Conservation (phyloP, 2,329 filamentous ascomycete species). For the Chalaropsis ovoidea region DNA sequence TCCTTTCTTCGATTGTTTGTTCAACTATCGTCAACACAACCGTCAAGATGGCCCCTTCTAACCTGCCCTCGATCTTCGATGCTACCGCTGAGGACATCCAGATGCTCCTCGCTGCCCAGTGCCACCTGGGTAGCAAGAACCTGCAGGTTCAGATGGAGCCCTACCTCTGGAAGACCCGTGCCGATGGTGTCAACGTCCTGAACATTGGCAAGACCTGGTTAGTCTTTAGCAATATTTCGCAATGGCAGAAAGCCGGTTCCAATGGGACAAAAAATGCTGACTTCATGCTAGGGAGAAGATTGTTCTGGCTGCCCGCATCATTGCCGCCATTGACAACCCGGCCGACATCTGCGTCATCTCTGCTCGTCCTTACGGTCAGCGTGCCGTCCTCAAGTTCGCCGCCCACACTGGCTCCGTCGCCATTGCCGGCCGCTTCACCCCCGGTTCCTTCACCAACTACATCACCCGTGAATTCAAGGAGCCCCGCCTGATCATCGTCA, state of each 20-base stretch:
- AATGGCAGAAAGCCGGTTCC: not conserved
- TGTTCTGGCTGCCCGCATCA: slow-evolving; percentile 95
- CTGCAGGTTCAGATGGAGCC: slow-evolving; percentile 98
- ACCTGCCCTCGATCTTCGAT: slow-evolving; percentile 92
- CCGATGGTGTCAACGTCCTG: slow-evolving; percentile 95
- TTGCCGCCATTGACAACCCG: slow-evolving; percentile 98
- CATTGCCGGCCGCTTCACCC: slow-evolving; percentile 99
- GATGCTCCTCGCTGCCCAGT: slow-evolving; percentile 95
- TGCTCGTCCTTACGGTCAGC: slow-evolving; percentile 98
- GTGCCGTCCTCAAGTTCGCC: slow-evolving; percentile 99
- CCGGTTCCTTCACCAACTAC: slow-evolving; percentile 99
- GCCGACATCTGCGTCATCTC: slow-evolving; percentile 99
- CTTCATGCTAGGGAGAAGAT: slow-evolving; percentile 80
- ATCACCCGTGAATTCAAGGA: slow-evolving; percentile 99
- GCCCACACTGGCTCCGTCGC: slow-evolving; percentile 94
- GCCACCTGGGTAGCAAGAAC: slow-evolving; percentile 98
- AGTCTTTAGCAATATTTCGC: slow-evolving; percentile 31
- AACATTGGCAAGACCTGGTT: slow-evolving; percentile 99
- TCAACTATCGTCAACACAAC: slow-evolving; percentile 34
- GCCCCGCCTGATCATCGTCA: slow-evolving; percentile 98
- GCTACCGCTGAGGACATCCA: slow-evolving; percentile 97
- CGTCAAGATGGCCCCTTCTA: slow-evolving; percentile 85
- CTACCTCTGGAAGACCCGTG: slow-evolving; percentile 99
- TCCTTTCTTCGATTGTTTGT: slow-evolving; percentile 28
- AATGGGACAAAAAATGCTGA: slow-evolving; percentile 27